phyloP scores from a whole-genome alignment of 805 yeast species.

The Pichia gijzeniarum region DNA sequence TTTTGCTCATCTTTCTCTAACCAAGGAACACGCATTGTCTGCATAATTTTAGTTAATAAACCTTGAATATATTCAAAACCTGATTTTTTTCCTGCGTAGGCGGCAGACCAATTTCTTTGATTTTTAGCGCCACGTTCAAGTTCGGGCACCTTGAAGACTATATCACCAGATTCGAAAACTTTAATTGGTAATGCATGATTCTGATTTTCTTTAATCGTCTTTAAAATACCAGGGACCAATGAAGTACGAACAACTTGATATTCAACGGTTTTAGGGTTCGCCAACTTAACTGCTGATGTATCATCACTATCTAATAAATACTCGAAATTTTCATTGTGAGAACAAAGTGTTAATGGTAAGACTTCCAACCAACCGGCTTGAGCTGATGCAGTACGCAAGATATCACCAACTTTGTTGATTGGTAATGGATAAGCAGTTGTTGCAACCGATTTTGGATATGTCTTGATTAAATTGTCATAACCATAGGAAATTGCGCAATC shows the following conservation, averaged over 20 bases:
- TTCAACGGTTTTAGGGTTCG: conserved; percentile 93
- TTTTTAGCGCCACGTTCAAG: conserved; percentile 83
- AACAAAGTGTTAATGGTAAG: conserved; percentile 89
- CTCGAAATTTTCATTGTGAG: conserved; percentile 94
- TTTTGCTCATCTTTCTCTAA: conserved; percentile 46
- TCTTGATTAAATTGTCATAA: conserved; percentile 77
- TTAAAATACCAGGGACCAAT: conserved; percentile 87
- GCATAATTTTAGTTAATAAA: conserved; percentile 88
- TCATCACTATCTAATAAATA: conserved; percentile 68
- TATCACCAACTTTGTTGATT: conserved; percentile 85
- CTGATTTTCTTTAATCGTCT: conserved; percentile 93
- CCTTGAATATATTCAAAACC: conserved; percentile 96
- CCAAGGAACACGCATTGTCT: conserved; percentile 89
- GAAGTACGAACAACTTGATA: conserved; percentile 97
- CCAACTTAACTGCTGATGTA: conserved; percentile 79
- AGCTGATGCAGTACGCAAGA: conserved; percentile 82
- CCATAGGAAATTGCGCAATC: conserved; percentile 97
- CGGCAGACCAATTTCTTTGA: conserved; percentile 92
- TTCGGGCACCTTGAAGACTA: conserved; percentile 73
- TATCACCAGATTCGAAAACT: conserved; percentile 94
- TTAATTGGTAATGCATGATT: conserved; percentile 90
- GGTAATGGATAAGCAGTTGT: conserved; percentile 85
- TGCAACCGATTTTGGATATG: conserved; percentile 70
- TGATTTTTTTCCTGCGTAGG: conserved; percentile 89
- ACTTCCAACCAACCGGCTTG: conserved; percentile 97